Conservation (phyloP, 2,329 filamentous ascomycete species). For the Emergomyces orientalis region DNA sequence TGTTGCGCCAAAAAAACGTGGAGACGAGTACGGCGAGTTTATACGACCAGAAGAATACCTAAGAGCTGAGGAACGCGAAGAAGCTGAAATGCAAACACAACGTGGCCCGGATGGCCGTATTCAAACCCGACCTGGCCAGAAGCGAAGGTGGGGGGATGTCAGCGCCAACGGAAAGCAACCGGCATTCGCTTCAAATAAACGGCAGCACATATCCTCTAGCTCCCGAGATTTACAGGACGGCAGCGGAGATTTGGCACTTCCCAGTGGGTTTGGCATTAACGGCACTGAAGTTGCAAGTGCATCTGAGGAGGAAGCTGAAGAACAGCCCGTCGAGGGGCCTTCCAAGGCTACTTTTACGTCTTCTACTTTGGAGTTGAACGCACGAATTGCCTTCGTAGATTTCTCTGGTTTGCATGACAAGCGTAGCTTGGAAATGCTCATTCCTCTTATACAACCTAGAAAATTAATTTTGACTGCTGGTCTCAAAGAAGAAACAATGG, state of each 20-base stretch:
- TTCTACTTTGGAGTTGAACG: slow-evolving; percentile 56
- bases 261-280: slow-evolving; percentile 17
- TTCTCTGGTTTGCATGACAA: slow-evolving; percentile 90
- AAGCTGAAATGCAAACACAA: slow-evolving; percentile 57
- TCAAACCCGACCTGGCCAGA: slow-evolving; percentile 69
- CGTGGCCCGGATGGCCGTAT: slow-evolving; percentile 43
- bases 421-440: slow-evolving; percentile 85
- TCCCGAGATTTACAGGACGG: slow-evolving; percentile 23
- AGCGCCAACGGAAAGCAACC: slow-evolving; percentile 32
- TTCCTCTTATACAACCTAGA: slow-evolving; percentile 84
- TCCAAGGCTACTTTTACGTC: slow-evolving; percentile 62
- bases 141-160: slow-evolving; percentile 83
- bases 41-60: slow-evolving; percentile 92
- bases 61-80: slow-evolving; percentile 81
- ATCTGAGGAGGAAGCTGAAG: slow-evolving; percentile 46
- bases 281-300: slow-evolving; percentile 48
- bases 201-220: slow-evolving; percentile 41
- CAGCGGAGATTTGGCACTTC: slow-evolving; percentile 41
- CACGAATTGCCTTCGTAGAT: slow-evolving; percentile 79
- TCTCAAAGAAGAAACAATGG: slow-evolving; percentile 63
- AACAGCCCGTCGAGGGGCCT: slow-evolving; percentile 51
- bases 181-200: slow-evolving; percentile 48
- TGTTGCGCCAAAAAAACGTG: slow-evolving; percentile 65
- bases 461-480: slow-evolving; percentile 92
- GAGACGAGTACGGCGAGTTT: slow-evolving; percentile 86